A percentile compares a stretch with the other conserved stretches of the same genome.
Evolutionary conservation across 176 grass and related monocot species (phyloP).

Genomic region (Carex littledalei): DNA sequence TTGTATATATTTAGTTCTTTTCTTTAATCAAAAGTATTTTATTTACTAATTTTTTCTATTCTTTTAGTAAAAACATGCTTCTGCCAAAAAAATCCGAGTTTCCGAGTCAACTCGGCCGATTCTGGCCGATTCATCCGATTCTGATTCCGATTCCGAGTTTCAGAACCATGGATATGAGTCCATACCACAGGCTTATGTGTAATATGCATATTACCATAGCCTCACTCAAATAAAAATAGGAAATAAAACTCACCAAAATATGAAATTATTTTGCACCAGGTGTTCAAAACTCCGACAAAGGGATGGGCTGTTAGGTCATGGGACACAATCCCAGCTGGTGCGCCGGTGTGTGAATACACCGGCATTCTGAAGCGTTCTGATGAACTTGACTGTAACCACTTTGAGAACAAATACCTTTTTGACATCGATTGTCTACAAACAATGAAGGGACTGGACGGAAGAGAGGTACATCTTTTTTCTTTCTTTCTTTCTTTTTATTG

Average conservation of each 20-base stretch:
- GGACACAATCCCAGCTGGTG: constrained; percentile 84
- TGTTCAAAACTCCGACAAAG: constrained; percentile 72
- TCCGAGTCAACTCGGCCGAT: too few species aligned
- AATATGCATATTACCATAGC: too few species aligned
- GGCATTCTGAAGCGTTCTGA: constrained; percentile 66
- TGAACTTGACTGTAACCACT: constrained; percentile 45
- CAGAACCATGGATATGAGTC: too few species aligned
- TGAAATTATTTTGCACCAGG: constrained; percentile 30
- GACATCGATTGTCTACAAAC: constrained; percentile 94
- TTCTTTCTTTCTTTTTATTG: constrained; percentile 13
- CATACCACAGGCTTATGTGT: too few species aligned
- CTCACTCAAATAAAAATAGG: too few species aligned
- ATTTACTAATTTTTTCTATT: too few species aligned
- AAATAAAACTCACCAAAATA: not conserved
- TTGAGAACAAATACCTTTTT: constrained; percentile 67
- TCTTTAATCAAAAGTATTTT: too few species aligned
- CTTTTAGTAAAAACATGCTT: too few species aligned
- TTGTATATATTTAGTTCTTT: too few species aligned
- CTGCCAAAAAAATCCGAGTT: too few species aligned
- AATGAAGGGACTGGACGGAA: constrained; percentile 82
- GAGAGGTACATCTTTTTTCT: constrained; percentile 47
- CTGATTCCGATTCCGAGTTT: too few species aligned
- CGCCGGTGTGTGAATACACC: constrained; percentile 78
- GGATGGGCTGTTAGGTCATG: constrained; percentile 92
- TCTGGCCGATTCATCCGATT: too few species aligned